phyloP scores from a whole-genome alignment of 257 asterid species.

The Gentiana macrophylla region DNA sequence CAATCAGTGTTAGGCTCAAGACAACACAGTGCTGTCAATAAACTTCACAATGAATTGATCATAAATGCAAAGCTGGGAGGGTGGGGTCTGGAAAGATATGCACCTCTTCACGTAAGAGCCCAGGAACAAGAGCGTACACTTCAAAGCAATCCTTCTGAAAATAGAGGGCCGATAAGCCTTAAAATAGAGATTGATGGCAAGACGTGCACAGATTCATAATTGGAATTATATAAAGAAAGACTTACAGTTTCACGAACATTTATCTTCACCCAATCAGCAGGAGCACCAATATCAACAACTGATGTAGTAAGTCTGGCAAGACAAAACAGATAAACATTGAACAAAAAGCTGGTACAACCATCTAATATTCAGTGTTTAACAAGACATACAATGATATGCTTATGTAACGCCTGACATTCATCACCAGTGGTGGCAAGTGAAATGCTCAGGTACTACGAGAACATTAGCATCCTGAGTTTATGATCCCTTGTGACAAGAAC shows the following conservation, averaged over 20 bases:
- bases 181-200: background rate
- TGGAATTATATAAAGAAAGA: slow-evolving; percentile 8
- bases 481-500: too few relatives aligned
- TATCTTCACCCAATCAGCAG: slow-evolving; percentile 98
- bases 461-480: too few relatives aligned
- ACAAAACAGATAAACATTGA: slow-evolving; percentile 11
- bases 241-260: slow-evolving; percentile 83
- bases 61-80: background rate
- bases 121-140: slow-evolving; percentile 90
- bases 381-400: too few relatives aligned
- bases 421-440: too few relatives aligned
- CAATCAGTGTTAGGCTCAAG: too few relatives aligned
- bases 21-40: too few relatives aligned
- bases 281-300: slow-evolving; percentile 80
- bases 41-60: too few relatives aligned
- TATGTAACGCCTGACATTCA: background rate
- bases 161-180: slow-evolving; percentile 5
- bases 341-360: slow-evolving; percentile 3
- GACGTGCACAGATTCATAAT: background rate
- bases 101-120: slow-evolving; percentile 93
- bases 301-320: slow-evolving; percentile 55
- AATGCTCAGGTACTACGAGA: too few relatives aligned
- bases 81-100: slow-evolving; percentile 12
- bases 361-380: too few relatives aligned
- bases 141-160: slow-evolving; percentile 79